These are phyloP conservation scores for Thelephora ganbajun DNA, from an alignment of 768 basidiomycete species.

Conservation along the genomic window DNA sequence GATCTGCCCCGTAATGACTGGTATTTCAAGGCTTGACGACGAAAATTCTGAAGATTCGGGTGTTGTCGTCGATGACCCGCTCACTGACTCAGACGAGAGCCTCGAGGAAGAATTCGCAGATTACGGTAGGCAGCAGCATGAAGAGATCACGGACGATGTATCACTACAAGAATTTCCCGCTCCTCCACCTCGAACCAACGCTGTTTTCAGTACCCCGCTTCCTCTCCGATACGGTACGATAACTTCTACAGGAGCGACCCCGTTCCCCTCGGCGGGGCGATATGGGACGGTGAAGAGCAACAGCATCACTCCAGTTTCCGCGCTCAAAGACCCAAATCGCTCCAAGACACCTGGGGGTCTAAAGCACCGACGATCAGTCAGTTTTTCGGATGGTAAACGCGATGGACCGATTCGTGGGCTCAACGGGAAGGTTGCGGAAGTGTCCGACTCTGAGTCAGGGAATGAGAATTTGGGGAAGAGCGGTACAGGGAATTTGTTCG, in stretches of 20 bases:
- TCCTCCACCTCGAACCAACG: constrained; percentile 1
- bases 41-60: constrained; percentile 11
- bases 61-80: constrained; percentile 8
- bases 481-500: constrained; percentile 14
- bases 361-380: constrained; percentile 71
- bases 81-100: constrained; percentile 13
- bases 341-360: constrained; percentile 39
- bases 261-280: constrained; percentile 17
- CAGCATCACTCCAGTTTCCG: constrained; percentile 41
- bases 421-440: constrained; percentile 15
- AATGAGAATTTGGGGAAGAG: constrained; percentile 4
- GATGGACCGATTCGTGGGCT: constrained; percentile 79
- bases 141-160: not conserved
- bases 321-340: constrained; percentile 37
- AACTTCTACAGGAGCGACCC: constrained; percentile 7
- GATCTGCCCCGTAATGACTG: constrained; percentile 37
- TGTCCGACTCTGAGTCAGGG: constrained; percentile 10
- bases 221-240: constrained; percentile 3
- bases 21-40: constrained; percentile 21
- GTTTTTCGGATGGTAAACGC: constrained; percentile 89
- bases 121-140: not conserved
- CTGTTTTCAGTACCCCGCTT: constrained; percentile 6
- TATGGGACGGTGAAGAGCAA: constrained; percentile 29
- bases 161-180: constrained; percentile 6
- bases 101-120: constrained; percentile 4